phyloP scores from a whole-genome alignment of 306 rosid species.

The Castanospermum australe region DNA sequence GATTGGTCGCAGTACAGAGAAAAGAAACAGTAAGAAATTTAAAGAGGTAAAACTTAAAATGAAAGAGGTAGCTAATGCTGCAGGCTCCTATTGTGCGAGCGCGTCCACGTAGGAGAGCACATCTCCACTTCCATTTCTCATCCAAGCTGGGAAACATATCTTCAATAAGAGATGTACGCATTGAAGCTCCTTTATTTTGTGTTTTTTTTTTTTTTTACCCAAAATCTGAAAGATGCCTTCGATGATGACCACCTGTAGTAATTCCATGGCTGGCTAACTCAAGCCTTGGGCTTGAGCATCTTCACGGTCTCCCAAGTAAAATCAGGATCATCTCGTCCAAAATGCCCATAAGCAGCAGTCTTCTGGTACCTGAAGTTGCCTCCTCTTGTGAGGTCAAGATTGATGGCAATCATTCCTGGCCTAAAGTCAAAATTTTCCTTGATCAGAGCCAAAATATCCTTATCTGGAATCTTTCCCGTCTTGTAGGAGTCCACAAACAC shows the following conservation, averaged over 20 bases:
- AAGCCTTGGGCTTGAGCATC: slow-evolving; percentile 73
- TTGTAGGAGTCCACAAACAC: slow-evolving; percentile 69
- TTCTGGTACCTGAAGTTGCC: slow-evolving; percentile 80
- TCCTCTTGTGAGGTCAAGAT: slow-evolving; percentile 76
- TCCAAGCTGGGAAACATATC: slow-evolving; percentile 27
- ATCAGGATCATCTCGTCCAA: slow-evolving; percentile 80
- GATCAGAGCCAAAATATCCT: slow-evolving; percentile 61
- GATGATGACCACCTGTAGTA: slow-evolving; percentile 35
- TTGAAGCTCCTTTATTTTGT: slow-evolving; percentile 44
- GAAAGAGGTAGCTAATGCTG: slow-evolving; percentile 7
- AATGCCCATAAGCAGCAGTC: slow-evolving; percentile 87
- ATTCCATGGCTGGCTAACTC: slow-evolving; percentile 28
- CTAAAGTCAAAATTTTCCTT: slow-evolving; percentile 76
- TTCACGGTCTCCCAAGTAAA: slow-evolving; percentile 85
- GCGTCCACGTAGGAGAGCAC: slow-evolving; percentile 19
- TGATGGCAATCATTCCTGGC: slow-evolving; percentile 81
- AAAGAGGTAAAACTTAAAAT: background rate
- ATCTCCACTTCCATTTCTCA: slow-evolving; percentile 19
- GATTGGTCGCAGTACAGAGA: slow-evolving; percentile 16
- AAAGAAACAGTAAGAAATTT: background rate
- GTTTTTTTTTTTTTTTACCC: slow-evolving; percentile 24
- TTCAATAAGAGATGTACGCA: slow-evolving; percentile 31
- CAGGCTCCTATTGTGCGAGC: slow-evolving; percentile 33
- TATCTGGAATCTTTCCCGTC: slow-evolving; percentile 73
- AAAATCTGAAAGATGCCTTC: slow-evolving; percentile 35